Percentiles rank a stretch among this genome's conserved stretches.
phyloP scores from a whole-genome alignment of 1,284 basidiomycete genomes.

The Trametes versicolor region DNA sequence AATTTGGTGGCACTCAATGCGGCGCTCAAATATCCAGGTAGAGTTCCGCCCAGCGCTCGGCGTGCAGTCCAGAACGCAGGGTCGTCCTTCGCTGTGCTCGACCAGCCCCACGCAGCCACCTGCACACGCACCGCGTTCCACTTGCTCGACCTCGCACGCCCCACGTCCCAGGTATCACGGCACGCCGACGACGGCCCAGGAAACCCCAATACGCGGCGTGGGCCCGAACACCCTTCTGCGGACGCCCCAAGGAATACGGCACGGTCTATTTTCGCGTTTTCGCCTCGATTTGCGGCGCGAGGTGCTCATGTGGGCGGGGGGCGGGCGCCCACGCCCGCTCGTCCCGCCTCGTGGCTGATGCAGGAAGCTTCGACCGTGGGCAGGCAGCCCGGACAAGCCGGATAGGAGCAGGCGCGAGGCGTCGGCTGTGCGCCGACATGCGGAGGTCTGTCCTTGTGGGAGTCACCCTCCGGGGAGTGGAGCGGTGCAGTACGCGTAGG shows the following conservation, averaged over 20 bases:
- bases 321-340: conserved; percentile 16
- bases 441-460: background rate
- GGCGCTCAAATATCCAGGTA: conserved; percentile 15
- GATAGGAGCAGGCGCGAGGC: conserved; percentile 10
- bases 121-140: conserved; percentile 4
- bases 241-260: conserved; percentile 9
- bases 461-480: background rate
- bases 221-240: background rate
- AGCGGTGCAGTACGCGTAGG: background rate
- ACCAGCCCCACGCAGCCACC: conserved; percentile 7
- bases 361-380: conserved; percentile 20
- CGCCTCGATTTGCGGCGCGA: conserved; percentile 1
- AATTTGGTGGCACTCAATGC: conserved; percentile 3
- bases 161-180: background rate
- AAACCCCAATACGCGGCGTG: conserved; percentile 10
- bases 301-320: conserved; percentile 27
- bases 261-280: conserved; percentile 15
- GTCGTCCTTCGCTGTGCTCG: conserved; percentile 18
- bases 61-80: conserved; percentile 15
- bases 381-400: conserved; percentile 12
- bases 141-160: background rate
- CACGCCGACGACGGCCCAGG: background rate
- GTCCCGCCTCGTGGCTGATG: conserved; percentile 35
- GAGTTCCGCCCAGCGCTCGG: background rate
- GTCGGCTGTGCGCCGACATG: conserved; percentile 7